Base-by-base conservation (phyloP, 192 early-diverging fungal species). In the Gonapodya sp. region DNA sequence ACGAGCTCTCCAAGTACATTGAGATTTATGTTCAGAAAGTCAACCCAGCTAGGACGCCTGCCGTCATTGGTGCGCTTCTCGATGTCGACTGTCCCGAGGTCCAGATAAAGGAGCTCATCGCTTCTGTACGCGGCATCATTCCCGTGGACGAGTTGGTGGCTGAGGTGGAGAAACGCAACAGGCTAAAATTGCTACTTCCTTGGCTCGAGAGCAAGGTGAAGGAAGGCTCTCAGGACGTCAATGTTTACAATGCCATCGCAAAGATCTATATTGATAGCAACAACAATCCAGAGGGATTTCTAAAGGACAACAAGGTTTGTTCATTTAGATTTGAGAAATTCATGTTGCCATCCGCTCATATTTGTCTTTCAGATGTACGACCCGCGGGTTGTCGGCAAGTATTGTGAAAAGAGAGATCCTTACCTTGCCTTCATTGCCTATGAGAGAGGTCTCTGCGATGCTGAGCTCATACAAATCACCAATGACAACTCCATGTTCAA, bases 221-320 rank as follows among this genome's bases (percentile, higher is more conserved):
- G 86, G 95, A 95, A 82, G 96, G 95, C 1, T 93, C 92, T 82
- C 89, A 91, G 81, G 98, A 99, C 83, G 85, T 93, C 1, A 93
- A 92, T n/a, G 90, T 99, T 14, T 97, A 95, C 88, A 99, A 99
- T 83, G 96, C 98, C 14, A 86, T 99, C 72, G 98, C 96, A 81
- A 99, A 98, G 89, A 98, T 99, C 80, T 98, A 97, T 85, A 98
- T 99, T 82, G 98, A 99, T 85, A 98, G 94, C 86, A 99, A 98
- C 92, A 97, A 95, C 84, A 97, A 98, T 79, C 94, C 98, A 14
- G 98, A 99, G 84, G 89, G 91, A 77, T 99, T 99, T 91, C 87
- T 99, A 81, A 93, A 90, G 83, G 92, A 93, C 79, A 96, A 96
- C 82, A 86, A 89, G 77, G 87, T 93, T 81, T 78, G 83, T 82